These are phyloP conservation scores for Saccharomycopsis crataegensis DNA, from an alignment of 1,139 yeast species.

Conservation along the genomic window DNA sequence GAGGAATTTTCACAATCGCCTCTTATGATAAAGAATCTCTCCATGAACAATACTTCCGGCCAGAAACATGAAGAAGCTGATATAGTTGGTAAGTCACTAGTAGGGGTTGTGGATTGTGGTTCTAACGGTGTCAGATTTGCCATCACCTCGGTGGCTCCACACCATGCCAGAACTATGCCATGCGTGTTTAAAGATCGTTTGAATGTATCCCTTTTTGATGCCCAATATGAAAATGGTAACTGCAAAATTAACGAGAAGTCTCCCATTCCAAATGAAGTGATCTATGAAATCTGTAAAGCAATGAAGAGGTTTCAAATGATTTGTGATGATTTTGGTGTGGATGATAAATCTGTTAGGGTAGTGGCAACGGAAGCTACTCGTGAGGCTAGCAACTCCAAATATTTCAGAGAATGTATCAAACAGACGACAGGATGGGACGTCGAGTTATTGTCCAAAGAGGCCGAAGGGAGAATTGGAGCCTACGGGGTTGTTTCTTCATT, in stretches of 20 bases:
- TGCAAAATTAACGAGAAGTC: slow-evolving; percentile 29
- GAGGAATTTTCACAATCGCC: slow-evolving; percentile 1
- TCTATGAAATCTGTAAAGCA: slow-evolving; percentile 48
- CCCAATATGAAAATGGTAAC: slow-evolving; percentile 37
- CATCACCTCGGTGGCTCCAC: slow-evolving; percentile 54
- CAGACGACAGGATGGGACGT: slow-evolving; percentile 57
- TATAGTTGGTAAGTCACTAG: slow-evolving; percentile 43
- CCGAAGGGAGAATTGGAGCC: slow-evolving; percentile 57
- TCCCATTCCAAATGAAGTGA: slow-evolving; percentile 49
- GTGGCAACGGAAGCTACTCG: slow-evolving; percentile 65
- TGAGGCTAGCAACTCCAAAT: slow-evolving; percentile 52
- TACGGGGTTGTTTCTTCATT: slow-evolving; percentile 65
- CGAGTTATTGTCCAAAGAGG: slow-evolving; percentile 45
- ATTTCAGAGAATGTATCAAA: slow-evolving; percentile 44
- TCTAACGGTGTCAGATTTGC: slow-evolving; percentile 63
- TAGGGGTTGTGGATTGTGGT: slow-evolving; percentile 63
- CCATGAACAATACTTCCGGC: not conserved
- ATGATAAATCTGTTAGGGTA: slow-evolving; percentile 44
- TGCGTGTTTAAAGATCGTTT: slow-evolving; percentile 63
- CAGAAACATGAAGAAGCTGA: slow-evolving; percentile 23
- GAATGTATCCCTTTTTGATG: slow-evolving; percentile 58
- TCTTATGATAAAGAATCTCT: not conserved
- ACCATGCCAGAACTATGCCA: slow-evolving; percentile 63
- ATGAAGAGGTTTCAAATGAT: slow-evolving; percentile 55
- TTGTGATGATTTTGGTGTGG: slow-evolving; percentile 62